These are phyloP conservation scores for Debaryomycetaceae sp. DNA, from an alignment of 1,139 yeast species.

Conservation along the genomic window DNA sequence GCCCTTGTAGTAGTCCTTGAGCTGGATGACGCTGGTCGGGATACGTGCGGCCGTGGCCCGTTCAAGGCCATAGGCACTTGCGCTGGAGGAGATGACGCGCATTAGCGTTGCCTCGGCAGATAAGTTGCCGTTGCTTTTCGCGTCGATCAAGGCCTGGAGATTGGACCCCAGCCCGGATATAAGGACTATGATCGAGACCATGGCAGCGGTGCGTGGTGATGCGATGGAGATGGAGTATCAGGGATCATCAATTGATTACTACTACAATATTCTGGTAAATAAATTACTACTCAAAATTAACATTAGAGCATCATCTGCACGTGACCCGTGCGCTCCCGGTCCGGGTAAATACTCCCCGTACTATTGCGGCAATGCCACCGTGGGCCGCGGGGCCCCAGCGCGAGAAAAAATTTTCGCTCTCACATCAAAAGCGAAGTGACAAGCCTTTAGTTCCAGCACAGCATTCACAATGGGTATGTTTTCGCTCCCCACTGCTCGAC, in stretches of 20 bases:
- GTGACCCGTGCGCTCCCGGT: too few relatives aligned
- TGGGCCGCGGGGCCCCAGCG: too few relatives aligned
- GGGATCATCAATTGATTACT: too few relatives aligned
- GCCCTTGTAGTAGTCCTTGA: conserved; percentile 66
- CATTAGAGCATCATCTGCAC: too few relatives aligned
- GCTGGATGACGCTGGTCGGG: conserved; percentile 57
- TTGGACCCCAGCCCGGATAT: conserved; percentile 95
- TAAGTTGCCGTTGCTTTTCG: conserved; percentile 33
- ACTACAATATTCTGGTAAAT: too few relatives aligned
- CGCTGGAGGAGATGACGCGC: conserved; percentile 74
- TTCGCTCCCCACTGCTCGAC: too few relatives aligned
- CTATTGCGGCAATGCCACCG: too few relatives aligned
- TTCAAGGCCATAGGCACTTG: conserved; percentile 71
- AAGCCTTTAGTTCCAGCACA: too few relatives aligned
- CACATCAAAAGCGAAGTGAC: too few relatives aligned
- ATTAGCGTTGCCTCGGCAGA: conserved; percentile 40
- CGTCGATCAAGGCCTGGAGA: conserved; percentile 85
- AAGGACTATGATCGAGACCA: conserved; percentile 47
- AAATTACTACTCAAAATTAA: neutral
- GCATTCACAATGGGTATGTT: neutral
- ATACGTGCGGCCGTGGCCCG: conserved; percentile 66
- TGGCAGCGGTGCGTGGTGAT: neutral
- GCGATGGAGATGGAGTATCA: too few relatives aligned
- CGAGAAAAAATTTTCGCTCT: too few relatives aligned
- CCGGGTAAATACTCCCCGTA: too few relatives aligned